phyloP scores from a whole-genome alignment of 2,329 filamentous ascomycete genomes.

The Curvularia verruculosa region DNA sequence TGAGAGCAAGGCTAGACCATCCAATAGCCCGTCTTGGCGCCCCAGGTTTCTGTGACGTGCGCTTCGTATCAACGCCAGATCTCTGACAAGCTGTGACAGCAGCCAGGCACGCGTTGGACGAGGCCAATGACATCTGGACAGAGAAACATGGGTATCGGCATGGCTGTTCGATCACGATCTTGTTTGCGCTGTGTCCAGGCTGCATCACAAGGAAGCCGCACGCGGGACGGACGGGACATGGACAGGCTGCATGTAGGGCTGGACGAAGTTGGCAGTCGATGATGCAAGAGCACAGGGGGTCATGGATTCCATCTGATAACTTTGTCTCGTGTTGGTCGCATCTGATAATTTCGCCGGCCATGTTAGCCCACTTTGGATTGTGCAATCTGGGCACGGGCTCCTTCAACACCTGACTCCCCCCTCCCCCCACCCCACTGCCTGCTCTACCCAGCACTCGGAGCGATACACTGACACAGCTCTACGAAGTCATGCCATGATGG shows the following conservation, averaged over 20 bases:
- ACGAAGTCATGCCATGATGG: background rate
- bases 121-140: background rate
- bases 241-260: background rate
- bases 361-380: background rate
- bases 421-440: background rate
- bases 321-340: background rate
- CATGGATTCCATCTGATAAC: background rate
- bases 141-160: background rate
- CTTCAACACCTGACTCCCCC: constrained; percentile 3
- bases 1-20: constrained; percentile 1
- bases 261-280: background rate
- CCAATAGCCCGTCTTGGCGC: constrained; percentile 1
- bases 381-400: constrained; percentile 8
- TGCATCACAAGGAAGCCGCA: background rate
- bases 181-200: background rate
- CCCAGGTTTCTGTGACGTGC: background rate
- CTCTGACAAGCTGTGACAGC: background rate
- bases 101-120: background rate
- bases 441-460: background rate
- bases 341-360: constrained; percentile 7
- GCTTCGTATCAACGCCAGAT: background rate
- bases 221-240: background rate
- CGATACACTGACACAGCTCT: background rate
- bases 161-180: background rate
- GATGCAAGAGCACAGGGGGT: background rate